A percentile compares a stretch with the other conserved stretches of the same genome.
Conservation (phyloP, 306 rosid genomes). For the Citrullus mucosospermus region DNA sequence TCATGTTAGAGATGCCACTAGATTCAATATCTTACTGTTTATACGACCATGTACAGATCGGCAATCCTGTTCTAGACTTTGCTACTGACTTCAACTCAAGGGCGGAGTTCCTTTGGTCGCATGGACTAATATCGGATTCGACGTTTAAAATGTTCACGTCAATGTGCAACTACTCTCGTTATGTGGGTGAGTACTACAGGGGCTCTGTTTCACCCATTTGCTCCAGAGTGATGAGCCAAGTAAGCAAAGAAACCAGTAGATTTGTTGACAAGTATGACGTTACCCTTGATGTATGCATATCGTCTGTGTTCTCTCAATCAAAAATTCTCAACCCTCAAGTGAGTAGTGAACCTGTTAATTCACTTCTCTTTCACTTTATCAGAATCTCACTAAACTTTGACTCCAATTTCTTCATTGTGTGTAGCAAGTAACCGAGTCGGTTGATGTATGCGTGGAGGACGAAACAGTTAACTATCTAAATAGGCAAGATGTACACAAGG, state of each 20-base stretch:
- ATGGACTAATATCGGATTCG: conserved; percentile 44
- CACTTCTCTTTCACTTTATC: not conserved
- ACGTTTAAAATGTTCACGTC: conserved; percentile 40
- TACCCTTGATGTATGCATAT: conserved; percentile 48
- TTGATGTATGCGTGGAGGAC: conserved; percentile 95
- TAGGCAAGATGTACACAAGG: conserved; percentile 63
- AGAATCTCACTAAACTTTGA: not conserved
- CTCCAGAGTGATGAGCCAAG: conserved; percentile 44
- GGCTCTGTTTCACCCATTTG: conserved; percentile 36
- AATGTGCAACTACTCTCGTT: conserved; percentile 40
- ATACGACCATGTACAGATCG: conserved; percentile 21
- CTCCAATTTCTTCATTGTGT: not conserved
- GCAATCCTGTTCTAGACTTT: conserved; percentile 47
- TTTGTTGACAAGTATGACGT: conserved; percentile 56
- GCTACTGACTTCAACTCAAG: conserved; percentile 46
- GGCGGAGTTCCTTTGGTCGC: conserved; percentile 52
- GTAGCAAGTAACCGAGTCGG: conserved; percentile 54
- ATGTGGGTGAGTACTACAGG: conserved; percentile 37
- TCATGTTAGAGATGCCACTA: not conserved
- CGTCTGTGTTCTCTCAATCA: conserved; percentile 41
- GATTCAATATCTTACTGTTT: not conserved
- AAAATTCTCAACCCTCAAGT: conserved; percentile 37
- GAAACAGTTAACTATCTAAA: conserved; percentile 71
- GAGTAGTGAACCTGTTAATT: not conserved
- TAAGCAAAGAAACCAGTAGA: conserved; percentile 41